phyloP scores from a whole-genome alignment of 1,284 basidiomycete genomes.

The Rhodotorula sp. region DNA sequence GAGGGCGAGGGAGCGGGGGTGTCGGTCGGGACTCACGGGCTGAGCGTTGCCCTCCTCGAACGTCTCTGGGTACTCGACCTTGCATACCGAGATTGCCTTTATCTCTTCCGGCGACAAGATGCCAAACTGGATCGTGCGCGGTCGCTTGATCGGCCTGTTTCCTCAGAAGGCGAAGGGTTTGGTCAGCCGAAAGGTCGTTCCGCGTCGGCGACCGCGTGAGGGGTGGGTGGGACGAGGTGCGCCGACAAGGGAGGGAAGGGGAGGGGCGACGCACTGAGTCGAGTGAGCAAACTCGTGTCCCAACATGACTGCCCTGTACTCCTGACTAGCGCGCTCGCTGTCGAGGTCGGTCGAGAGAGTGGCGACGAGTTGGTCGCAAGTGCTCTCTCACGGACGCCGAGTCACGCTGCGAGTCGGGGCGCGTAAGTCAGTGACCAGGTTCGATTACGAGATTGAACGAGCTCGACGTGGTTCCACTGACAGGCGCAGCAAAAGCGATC shows the following conservation, averaged over 20 bases:
- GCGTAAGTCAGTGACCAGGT: background rate
- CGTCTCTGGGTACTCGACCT: conserved; percentile 97
- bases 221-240: background rate
- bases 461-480: background rate
- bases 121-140: conserved; percentile 80
- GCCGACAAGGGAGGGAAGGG: background rate
- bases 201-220: background rate
- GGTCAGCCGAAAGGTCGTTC: background rate
- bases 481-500: no score
- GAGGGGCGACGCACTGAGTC: conserved; percentile 18
- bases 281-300: conserved; percentile 40
- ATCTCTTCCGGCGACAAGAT: conserved; percentile 99
- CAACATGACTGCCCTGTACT: conserved; percentile 18
- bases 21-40: conserved; percentile 30
- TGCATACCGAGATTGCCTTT: conserved; percentile 69
- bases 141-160: conserved; percentile 35
- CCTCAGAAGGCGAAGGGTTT: background rate
- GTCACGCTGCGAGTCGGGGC: background rate
- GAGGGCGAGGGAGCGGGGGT: background rate
- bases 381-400: no score
- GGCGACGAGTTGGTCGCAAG: background rate
- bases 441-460: background rate
- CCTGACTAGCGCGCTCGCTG: no score
- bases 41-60: conserved; percentile 79
- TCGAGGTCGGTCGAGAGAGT: background rate